Base-by-base conservation (phyloP, 371 early-diverging fungal genomes). In the Mortierella sp. region DNA sequence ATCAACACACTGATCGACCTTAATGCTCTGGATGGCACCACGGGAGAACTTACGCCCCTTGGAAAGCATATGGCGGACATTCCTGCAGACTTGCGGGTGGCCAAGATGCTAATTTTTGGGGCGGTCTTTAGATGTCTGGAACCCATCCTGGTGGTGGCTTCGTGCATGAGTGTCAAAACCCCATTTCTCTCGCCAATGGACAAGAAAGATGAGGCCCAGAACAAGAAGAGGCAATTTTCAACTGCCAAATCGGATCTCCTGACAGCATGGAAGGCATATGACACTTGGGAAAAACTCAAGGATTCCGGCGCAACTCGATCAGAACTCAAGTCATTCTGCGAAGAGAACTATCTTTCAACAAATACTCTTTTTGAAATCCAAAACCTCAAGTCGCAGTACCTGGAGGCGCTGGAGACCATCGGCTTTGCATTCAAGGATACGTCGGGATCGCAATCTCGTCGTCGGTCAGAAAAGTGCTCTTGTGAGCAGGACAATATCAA, bases 21-120 rank as follows among this genome's bases (percentile, higher is more conserved):
- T 35, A 87, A 85, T 55, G 94, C 94, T 0, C 77, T 93, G 63
- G 88, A 88, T 70, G 70, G 80, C 2, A 75, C 72, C 0, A 74
- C 86, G 1, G 91, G 88, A 3, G 84, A 88, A 22, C 72, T 99
- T 72, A 98, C 98, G 10, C 92, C 96, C 0, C 87, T 98, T 3
- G 99, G 99, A 18, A 90, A 87, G 59, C 95, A 95, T 67, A 90
- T 99, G 87, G 95, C 95, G 2, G 87, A 90, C 37, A 88, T 97
- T 74, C 97, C 98, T 2, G 92, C 97, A n/a, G 96, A 97, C 80
- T 86, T 97, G 20, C 87, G 92, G 60, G 90, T 97, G 28, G 96
- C 96, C 74, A 98, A 97, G 83, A 90, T 97, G 85, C 84, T 98
- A 26, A 76, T 98, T 47, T 91, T 90, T 75, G 95, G 95, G 1